Evolutionary conservation across 2,329 filamentous ascomycete genomes (phyloP).

Genomic region (Immersiporthe knoxdaviesiana): DNA sequence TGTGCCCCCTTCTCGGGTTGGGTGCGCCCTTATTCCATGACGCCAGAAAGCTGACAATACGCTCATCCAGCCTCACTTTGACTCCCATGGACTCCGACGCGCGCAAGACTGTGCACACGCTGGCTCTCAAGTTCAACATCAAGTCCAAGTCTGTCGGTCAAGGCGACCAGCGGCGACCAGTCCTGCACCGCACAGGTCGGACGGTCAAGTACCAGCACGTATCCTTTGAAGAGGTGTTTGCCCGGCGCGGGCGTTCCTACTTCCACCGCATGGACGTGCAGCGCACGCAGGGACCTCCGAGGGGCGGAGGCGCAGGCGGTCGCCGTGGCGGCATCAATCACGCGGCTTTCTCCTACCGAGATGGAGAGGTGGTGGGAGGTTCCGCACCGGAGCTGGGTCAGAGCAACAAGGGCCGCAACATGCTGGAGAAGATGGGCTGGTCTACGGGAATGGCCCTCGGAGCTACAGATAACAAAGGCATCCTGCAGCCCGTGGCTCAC

Average conservation of each 20-base stretch:
- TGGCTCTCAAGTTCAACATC: constrained; percentile 75
- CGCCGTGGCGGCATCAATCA: constrained; percentile 35
- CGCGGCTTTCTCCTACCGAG: constrained; percentile 63
- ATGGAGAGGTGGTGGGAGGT: constrained; percentile 87
- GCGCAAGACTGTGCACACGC: constrained; percentile 78
- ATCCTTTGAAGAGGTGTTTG: constrained; percentile 53
- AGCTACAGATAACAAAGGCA: constrained; percentile 81
- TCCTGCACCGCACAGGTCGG: constrained; percentile 72
- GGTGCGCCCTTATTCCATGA: not conserved
- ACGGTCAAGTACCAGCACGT: constrained; percentile 66
- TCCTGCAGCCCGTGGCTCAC: constrained; percentile 82
- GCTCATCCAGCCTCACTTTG: constrained; percentile 62
- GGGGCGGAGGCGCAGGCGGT: constrained; percentile 34
- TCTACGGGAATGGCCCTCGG: constrained; percentile 83
- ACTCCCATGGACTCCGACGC: constrained; percentile 82
- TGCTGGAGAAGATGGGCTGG: constrained; percentile 99
- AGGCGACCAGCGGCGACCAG: constrained; percentile 73
- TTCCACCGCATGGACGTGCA: constrained; percentile 55
- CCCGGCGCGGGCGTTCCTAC: constrained; percentile 56
- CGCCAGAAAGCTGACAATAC: constrained; percentile 25
- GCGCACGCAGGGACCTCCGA: constrained; percentile 29
- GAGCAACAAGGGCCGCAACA: constrained; percentile 80
- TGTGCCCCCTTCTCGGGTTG: constrained; percentile 26
- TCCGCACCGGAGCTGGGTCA: constrained; percentile 80
- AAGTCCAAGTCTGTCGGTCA: constrained; percentile 83